Evolutionary conservation across 345 rosid species (phyloP), one percentile per base, ranked within the genome.

Genomic region (Combretum micranthum): DNA sequence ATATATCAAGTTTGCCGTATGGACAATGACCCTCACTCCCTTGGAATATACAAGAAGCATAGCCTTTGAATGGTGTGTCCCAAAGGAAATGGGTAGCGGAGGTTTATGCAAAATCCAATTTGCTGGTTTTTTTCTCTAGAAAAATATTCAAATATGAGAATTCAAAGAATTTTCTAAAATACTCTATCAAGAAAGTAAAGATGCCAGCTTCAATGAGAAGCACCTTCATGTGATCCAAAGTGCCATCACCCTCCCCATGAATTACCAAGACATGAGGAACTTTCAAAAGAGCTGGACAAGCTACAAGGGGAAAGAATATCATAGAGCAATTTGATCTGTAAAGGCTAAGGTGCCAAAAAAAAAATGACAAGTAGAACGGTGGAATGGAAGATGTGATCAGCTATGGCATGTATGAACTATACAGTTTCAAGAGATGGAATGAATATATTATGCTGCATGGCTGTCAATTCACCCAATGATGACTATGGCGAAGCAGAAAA

Each of bases 1-100:
- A 55, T 77, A 56, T 66, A 93, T 93, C 59, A 93, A 69, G 72
- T 89, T 93, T 20, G 99, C 97, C 0, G 99, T 93, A 69, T 93
- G 99, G 43, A 93, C 82, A 62, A 86, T 77, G 69, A 92, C 62
- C 74, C 97, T 77, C 50, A 92, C 83, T 52, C 99, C 96, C 57
- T 42, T 76, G 54, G 83, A 81, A 78, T 92, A 93, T 21, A 93
- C 78, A 50, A 93, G 96, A 78, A 93, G 52, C 75, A 89, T 81
- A 63, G 96, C 99, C 79, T 93, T 93, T 0, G 97, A 93, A 60
- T 89, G 99, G 74, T 89, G 96, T 17, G 99, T 93, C 46, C 97
- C 97, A 47, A 72, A 93, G 25, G 96, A 79, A 63, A 93, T 86
- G 48, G 97, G 97, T 21, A 93, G 64, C 0, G 87, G 85, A 0